These are phyloP conservation scores for Auriscalpium orientale DNA, from an alignment of 768 basidiomycete species.

Conservation along the genomic window DNA sequence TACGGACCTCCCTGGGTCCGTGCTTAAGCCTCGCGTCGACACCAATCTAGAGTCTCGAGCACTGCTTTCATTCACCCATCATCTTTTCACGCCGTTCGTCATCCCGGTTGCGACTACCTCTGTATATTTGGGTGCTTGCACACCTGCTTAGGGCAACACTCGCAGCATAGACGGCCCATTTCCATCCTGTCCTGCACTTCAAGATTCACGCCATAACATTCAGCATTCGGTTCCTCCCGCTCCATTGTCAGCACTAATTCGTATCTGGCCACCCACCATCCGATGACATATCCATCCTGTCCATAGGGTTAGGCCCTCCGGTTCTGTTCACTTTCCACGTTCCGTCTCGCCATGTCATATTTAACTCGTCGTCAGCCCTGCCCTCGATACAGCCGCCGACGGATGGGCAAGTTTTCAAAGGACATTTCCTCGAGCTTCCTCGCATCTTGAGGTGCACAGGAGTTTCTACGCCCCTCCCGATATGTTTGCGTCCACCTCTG, in stretches of 20 bases:
- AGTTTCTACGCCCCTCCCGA: background rate
- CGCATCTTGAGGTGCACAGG: background rate
- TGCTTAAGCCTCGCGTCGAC: slow-evolving; percentile 27
- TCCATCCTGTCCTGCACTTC: slow-evolving; percentile 19
- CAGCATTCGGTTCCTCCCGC: slow-evolving; percentile 17
- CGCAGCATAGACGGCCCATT: slow-evolving; percentile 27
- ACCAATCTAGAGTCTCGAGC: slow-evolving; percentile 1
- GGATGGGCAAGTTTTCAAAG: background rate
- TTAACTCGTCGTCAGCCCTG: slow-evolving; percentile 23
- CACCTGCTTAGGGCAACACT: slow-evolving; percentile 13
- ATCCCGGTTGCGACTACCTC: too few relatives aligned
- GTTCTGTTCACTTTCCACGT: slow-evolving; percentile 20
- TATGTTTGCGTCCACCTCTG: background rate
- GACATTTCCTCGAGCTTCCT: background rate
- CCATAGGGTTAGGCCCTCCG: slow-evolving; percentile 32
- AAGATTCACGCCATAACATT: slow-evolving; percentile 21
- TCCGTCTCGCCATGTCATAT: slow-evolving; percentile 27
- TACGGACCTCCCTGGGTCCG: slow-evolving; percentile 45
- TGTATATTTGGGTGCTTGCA: slow-evolving; percentile 11
- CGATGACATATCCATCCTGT: slow-evolving; percentile 63
- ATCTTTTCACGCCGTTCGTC: slow-evolving; percentile 7
- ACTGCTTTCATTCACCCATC: slow-evolving; percentile 5
- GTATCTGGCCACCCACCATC: slow-evolving; percentile 18
- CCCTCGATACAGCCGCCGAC: slow-evolving; percentile 7
- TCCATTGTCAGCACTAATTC: slow-evolving; percentile 18